Conservation (phyloP, 2,329 filamentous ascomycete species). For the Pseudogymnoascus sp. region DNA sequence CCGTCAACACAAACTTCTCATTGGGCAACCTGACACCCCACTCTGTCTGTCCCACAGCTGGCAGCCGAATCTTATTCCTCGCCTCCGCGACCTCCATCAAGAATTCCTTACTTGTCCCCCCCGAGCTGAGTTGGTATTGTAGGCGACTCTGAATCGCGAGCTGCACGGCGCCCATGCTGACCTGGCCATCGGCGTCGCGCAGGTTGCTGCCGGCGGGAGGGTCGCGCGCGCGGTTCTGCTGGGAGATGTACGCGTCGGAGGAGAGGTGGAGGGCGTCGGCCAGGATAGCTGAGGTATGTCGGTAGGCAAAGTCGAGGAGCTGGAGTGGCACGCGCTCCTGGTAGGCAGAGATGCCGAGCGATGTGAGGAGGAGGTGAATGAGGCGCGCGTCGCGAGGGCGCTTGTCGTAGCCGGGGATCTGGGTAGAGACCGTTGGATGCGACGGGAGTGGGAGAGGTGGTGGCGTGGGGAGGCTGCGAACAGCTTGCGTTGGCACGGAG, state of each 20-base stretch:
- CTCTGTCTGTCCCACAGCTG: slow-evolving; percentile 55
- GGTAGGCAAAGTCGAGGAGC: slow-evolving; percentile 80
- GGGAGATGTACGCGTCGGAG: slow-evolving; percentile 56
- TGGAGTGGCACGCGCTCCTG: slow-evolving; percentile 76
- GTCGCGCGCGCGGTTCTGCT: slow-evolving; percentile 28
- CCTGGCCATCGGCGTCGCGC: slow-evolving; percentile 31
- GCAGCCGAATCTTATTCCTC: slow-evolving; percentile 60
- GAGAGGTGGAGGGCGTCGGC: slow-evolving; percentile 63
- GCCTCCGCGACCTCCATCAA: slow-evolving; percentile 67
- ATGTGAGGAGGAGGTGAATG: slow-evolving; percentile 71
- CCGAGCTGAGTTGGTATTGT: slow-evolving; percentile 60
- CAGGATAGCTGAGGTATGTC: slow-evolving; percentile 66
- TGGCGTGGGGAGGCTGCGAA: slow-evolving; percentile 15
- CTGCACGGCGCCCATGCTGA: slow-evolving; percentile 60
- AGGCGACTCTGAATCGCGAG: slow-evolving; percentile 65
- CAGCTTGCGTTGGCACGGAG: slow-evolving; percentile 24
- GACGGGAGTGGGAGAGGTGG: slow-evolving; percentile 23
- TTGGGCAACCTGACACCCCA: slow-evolving; percentile 61
- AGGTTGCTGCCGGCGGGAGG: slow-evolving; percentile 26
- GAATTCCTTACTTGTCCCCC: slow-evolving; percentile 64
- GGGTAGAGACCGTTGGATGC: slow-evolving; percentile 28
- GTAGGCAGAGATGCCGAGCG: slow-evolving; percentile 71
- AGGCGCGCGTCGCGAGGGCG: slow-evolving; percentile 73
- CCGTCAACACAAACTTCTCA: slow-evolving; percentile 62
- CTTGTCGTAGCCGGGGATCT: slow-evolving; percentile 30